Evolutionary conservation across 768 basidiomycete genomes (phyloP).

Genomic region (Suillus tomentosus): DNA sequence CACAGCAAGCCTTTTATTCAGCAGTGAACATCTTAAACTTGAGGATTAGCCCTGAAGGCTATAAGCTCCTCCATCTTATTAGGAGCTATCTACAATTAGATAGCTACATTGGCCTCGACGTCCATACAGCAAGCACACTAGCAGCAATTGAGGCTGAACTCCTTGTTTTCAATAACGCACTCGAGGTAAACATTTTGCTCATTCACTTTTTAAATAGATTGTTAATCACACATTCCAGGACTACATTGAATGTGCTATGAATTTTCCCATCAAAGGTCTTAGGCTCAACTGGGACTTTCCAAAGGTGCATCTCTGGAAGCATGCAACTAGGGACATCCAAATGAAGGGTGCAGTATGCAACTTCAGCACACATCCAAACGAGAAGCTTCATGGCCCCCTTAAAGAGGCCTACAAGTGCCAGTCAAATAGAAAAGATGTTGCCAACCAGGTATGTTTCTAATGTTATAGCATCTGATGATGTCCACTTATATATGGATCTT

Average conservation of each 20-base stretch:
- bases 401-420: not conserved
- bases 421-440: not conserved
- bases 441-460: no score
- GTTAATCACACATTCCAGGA: no score
- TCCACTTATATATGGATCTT: no score
- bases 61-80: conserved; percentile 29
- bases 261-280: no score
- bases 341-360: not conserved
- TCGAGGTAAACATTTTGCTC: conserved; percentile 22
- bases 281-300: not conserved
- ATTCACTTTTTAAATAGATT: no score
- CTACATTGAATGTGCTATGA: no score
- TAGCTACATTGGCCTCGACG: conserved; percentile 30
- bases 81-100: conserved; percentile 34
- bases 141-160: conserved; percentile 21
- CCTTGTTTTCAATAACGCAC: conserved; percentile 15
- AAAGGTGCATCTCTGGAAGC: not conserved
- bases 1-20: no score
- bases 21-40: not conserved
- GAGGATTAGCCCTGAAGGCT: conserved; percentile 17
- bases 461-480: no score
- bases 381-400: no score
- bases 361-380: no score
- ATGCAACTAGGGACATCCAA: not conserved
- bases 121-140: conserved; percentile 35